A percentile compares a stretch with the other conserved stretches of the same genome.
Evolutionary conservation across 768 basidiomycete species (phyloP).

Genomic region (Coprinellus micaceus): DNA sequence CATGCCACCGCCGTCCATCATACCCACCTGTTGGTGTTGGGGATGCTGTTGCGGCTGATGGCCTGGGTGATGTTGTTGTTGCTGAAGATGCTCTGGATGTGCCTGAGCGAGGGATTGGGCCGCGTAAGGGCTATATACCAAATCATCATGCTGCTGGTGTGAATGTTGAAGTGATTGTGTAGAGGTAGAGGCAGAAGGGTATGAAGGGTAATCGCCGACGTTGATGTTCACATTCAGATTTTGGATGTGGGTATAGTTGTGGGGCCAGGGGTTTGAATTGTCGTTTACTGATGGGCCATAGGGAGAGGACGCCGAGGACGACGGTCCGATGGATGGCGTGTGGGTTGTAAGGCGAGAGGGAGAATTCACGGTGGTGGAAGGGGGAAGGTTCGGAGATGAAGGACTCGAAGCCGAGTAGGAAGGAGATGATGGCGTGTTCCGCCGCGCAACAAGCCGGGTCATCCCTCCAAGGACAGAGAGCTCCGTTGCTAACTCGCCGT

Average conservation of each 20-base stretch:
- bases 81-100: slow-evolving; percentile 9
- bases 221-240: slow-evolving; percentile 33
- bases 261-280: slow-evolving; percentile 22
- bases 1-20: slow-evolving; percentile 4
- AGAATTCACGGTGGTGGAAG: slow-evolving; percentile 18
- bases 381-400: slow-evolving; percentile 25
- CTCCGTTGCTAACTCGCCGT: slow-evolving; percentile 31
- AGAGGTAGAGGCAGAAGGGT: slow-evolving; percentile 4
- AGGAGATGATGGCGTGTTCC: slow-evolving; percentile 43
- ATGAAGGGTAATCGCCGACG: slow-evolving; percentile 16
- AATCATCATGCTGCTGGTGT: slow-evolving; percentile 11
- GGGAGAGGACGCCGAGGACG: slow-evolving; percentile 27
- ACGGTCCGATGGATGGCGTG: slow-evolving; percentile 6
- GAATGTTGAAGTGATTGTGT: slow-evolving; percentile 13
- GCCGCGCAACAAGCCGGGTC: slow-evolving; percentile 57
- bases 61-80: slow-evolving; percentile 10
- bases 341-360: slow-evolving; percentile 38
- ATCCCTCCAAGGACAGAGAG: slow-evolving; percentile 59
- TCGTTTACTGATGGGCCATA: slow-evolving; percentile 3
- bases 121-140: slow-evolving; percentile 4
- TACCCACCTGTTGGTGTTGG: slow-evolving; percentile 13
- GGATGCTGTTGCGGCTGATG: slow-evolving; percentile 7
- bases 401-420: slow-evolving; percentile 43
- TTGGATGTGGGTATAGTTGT: slow-evolving; percentile 30
- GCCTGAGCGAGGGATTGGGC: no score